Evolutionary conservation across 108 stramenopile species (phyloP), one percentile per base, ranked within the genome.

Genomic region (Cylindrotheca fusiformis): DNA sequence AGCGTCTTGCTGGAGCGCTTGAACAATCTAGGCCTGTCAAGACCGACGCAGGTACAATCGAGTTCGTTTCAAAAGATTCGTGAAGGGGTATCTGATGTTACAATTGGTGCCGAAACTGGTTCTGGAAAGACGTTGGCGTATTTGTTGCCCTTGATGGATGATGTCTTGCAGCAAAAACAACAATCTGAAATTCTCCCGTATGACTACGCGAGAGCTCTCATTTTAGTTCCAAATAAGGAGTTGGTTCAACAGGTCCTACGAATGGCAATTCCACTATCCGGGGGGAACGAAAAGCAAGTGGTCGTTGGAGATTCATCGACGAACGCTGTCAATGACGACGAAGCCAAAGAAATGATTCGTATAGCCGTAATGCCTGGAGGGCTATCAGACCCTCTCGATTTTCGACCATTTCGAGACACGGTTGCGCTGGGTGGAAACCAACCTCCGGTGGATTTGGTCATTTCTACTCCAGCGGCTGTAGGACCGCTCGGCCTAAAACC

Each of bases 91-190:
- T 59, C 64, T 24, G 78, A 93, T 56, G 82, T 95, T 27, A 93
- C 91, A 44, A 71, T 99, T 53, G 94, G 95, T 19, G 85, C 91
- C 32, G 96, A 99, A 72, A 99, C 98, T 2, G 98, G 98, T 23
- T 74, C 76, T 19, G 98, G 98, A 5, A 99, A 99, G 65, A 99
- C 96, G n/a, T 75, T 97, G 55, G 95, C 96, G 3, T 98, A 97
- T 73, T 76, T 97, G 50, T 65, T 97, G 54, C 97, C 97, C 5
- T 60, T 90, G 51, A 60, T 96, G 52, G 85, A 96, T 32, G 81
- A 87, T 58, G 65, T 95, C 33, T 62, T 94, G 41, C 51, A 49
- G 32, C 61, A 82, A 29, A 88, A 93, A 64, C 45, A 63, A 52
- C 18, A 30, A 45, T 51, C 30, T 17, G 19, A 30, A 58, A 58